These are phyloP conservation scores for Solanum commersonii DNA, from an alignment of 257 asterid genomes.

Conservation along the genomic window DNA sequence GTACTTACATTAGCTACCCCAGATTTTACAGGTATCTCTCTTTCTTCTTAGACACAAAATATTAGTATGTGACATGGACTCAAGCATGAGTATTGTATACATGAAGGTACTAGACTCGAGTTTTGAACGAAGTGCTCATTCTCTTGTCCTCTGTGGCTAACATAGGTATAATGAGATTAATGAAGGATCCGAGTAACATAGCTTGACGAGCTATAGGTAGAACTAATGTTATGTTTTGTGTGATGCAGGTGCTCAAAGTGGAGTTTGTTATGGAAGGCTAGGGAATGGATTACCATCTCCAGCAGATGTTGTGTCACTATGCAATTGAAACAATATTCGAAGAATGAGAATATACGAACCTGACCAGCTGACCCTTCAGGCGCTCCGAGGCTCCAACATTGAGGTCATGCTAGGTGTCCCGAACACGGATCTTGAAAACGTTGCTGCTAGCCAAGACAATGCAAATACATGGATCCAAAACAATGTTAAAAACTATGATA, in stretches of 20 bases:
- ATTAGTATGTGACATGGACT: not conserved
- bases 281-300: constrained; percentile 18
- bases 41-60: not conserved
- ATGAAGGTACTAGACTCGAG: not conserved
- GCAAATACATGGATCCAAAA: constrained; percentile 47
- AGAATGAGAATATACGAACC: constrained; percentile 31
- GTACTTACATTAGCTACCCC: constrained; percentile 2
- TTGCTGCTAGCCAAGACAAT: constrained; percentile 35
- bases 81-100: not conserved
- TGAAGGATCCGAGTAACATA: not conserved
- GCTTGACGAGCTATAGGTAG: not conserved
- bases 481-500: constrained; percentile 32
- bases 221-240: not conserved
- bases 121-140: not conserved
- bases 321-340: constrained; percentile 12
- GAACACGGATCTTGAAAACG: constrained; percentile 11
- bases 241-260: constrained; percentile 23
- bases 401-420: constrained; percentile 27
- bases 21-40: constrained; percentile 6
- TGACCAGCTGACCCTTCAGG: constrained; percentile 16
- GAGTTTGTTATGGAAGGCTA: constrained; percentile 23
- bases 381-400: constrained; percentile 21
- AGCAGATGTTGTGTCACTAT: constrained; percentile 16
- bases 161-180: not conserved
- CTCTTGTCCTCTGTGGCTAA: not conserved